phyloP scores from a whole-genome alignment of 2,329 filamentous ascomycete species.

The Septoria petroselini region DNA sequence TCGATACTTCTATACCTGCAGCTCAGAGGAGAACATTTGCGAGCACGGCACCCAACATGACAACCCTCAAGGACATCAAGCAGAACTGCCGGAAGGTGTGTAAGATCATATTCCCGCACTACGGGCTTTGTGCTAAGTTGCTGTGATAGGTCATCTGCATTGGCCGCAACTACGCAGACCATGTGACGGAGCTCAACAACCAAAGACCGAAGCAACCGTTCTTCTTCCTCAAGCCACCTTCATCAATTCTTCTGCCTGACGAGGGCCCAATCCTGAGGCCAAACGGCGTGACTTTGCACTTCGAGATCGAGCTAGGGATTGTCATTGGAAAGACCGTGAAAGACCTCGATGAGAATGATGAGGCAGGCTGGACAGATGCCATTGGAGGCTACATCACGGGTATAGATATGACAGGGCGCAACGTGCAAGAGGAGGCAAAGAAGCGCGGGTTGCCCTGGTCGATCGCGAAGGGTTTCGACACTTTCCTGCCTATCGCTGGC shows the following conservation, averaged over 20 bases:
- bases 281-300: slow-evolving; percentile 80
- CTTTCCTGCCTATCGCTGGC: slow-evolving; percentile 83
- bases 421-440: slow-evolving; percentile 94
- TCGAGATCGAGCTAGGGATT: slow-evolving; percentile 89
- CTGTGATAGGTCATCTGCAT: slow-evolving; percentile 75
- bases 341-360: slow-evolving; percentile 72
- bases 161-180: slow-evolving; percentile 94
- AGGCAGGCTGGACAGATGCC: slow-evolving; percentile 71
- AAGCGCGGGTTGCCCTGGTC: slow-evolving; percentile 94
- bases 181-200: slow-evolving; percentile 89
- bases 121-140: slow-evolving; percentile 4
- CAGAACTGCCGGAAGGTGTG: slow-evolving; percentile 49
- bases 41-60: slow-evolving; percentile 21
- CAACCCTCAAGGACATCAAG: slow-evolving; percentile 36
- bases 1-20: background rate
- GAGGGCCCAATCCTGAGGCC: slow-evolving; percentile 79
- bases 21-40: slow-evolving; percentile 16
- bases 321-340: slow-evolving; percentile 78
- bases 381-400: slow-evolving; percentile 84
- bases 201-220: slow-evolving; percentile 88
- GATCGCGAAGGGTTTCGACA: slow-evolving; percentile 97
- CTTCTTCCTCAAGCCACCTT: slow-evolving; percentile 96
- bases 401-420: slow-evolving; percentile 97
- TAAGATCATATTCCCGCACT: background rate
- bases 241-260: slow-evolving; percentile 75